phyloP scores from a whole-genome alignment of 2,329 filamentous ascomycete species.

The Neonectria punicea region DNA sequence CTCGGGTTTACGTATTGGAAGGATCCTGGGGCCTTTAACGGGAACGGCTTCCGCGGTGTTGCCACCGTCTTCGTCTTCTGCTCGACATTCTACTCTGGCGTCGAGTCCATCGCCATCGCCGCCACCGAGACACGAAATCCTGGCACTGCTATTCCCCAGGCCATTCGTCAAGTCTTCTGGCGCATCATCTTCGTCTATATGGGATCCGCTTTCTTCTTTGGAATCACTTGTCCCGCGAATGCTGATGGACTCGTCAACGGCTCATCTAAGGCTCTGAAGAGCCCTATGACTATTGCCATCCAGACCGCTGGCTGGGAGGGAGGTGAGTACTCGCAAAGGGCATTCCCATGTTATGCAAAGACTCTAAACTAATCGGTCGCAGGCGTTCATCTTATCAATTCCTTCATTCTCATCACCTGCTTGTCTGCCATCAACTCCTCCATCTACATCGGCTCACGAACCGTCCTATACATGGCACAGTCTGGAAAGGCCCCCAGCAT shows the following conservation, averaged over 20 bases:
- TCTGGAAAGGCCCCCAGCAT: constrained; percentile 76
- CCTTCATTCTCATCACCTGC: constrained; percentile 79
- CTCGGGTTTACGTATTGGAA: constrained; percentile 79
- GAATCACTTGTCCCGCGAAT: constrained; percentile 77
- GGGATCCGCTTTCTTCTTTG: constrained; percentile 79
- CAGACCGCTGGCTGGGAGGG: constrained; percentile 78
- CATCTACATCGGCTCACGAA: constrained; percentile 81
- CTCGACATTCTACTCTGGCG: constrained; percentile 77
- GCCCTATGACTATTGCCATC: constrained; percentile 79
- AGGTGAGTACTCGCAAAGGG: constrained; percentile 50
- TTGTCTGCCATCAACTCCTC: constrained; percentile 78
- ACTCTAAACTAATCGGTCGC: constrained; percentile 11
- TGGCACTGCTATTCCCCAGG: constrained; percentile 63
- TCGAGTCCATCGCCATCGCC: constrained; percentile 71
- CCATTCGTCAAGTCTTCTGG: constrained; percentile 70
- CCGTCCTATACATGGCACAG: constrained; percentile 80
- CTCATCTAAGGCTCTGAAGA: constrained; percentile 71
- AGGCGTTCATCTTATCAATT: constrained; percentile 79
- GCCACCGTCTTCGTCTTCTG: constrained; percentile 76
- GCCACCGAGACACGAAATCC: constrained; percentile 71
- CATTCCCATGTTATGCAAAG: not conserved
- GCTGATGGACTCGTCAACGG: constrained; percentile 71
- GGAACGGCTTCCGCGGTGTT: constrained; percentile 73
- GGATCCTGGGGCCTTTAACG: constrained; percentile 74
- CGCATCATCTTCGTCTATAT: constrained; percentile 73